Evolutionary conservation across 805 yeast genomes (phyloP).

Genomic region (Metschnikowia colocasiae): DNA sequence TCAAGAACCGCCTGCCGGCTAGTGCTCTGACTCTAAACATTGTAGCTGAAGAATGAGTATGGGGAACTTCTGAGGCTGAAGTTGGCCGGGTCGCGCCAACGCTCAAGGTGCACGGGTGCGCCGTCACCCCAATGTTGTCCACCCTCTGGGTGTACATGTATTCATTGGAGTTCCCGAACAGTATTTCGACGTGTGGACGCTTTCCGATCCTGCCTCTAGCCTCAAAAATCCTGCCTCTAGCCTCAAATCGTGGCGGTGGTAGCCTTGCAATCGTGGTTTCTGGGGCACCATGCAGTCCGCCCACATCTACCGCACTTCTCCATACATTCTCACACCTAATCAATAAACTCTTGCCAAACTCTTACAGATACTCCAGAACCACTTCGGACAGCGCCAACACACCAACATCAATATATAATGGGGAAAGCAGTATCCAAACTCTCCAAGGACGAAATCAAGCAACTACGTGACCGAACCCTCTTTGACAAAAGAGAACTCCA

Average conservation of each 20-base stretch:
- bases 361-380: too few relatives aligned
- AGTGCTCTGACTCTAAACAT: constrained; percentile 1
- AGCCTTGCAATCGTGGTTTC: too few relatives aligned
- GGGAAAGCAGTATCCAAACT: constrained; percentile 93
- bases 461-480: constrained; percentile 79
- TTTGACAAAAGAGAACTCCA: constrained; percentile 92
- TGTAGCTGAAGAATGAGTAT: neutral
- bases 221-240: too few relatives aligned
- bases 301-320: neutral
- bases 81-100: neutral
- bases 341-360: neutral
- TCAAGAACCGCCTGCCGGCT: constrained; percentile 20
- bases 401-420: too few relatives aligned
- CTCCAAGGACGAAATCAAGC: constrained; percentile 83
- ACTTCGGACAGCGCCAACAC: too few relatives aligned
- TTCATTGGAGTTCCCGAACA: too few relatives aligned
- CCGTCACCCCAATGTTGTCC: too few relatives aligned
- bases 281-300: neutral
- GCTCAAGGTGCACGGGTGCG: constrained; percentile 3
- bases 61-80: neutral
- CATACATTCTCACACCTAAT: neutral
- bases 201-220: too few relatives aligned
- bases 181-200: too few relatives aligned
- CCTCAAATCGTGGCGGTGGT: too few relatives aligned
- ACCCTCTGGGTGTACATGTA: too few relatives aligned